Evolutionary conservation across 2,329 filamentous ascomycete genomes (phyloP), one percentile per base, ranked within the genome.

Genomic region (Epichloe typhina): DNA sequence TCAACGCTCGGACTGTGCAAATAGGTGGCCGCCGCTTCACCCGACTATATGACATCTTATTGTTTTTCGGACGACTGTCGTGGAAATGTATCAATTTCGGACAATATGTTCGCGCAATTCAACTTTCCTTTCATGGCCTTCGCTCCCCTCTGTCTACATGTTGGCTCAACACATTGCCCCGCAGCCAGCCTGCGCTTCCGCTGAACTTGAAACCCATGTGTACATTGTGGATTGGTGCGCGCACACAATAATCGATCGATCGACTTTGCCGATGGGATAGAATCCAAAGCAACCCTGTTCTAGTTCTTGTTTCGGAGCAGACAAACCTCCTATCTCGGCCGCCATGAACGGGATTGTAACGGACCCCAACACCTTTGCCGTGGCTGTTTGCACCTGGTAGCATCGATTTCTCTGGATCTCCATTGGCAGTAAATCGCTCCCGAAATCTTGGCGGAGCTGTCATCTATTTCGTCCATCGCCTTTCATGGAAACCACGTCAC

Each of bases 361-460:
- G 40, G 47, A 33, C 43, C 26, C n/a, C 41, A 37, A 41, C 44
- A 47, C 19, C n/a, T 41, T 33, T 33, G 26, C 33, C 5, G 26
- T 46, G 37, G 13, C 35, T 46, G 38, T 15, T 38, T 17, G 19
- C 44, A 47, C 49, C 49, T 50, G 49, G 44, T 13, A 46, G 31
- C 19, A 13, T 19, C 9, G 38, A 50, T 26, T 50, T 50, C 49
- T 50, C 44, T 50, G 21, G 1, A 36, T n/a, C 43, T 37, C 31
- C 37, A 50, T 50, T 50, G 49, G 49, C 43, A 38, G 49, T 50
- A 37, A 50, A 50, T 50, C 6, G 44, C 36, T 23, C 12, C n/a
- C 26, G 36, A 23, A 15, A 46, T 26, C 49, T 50, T 50, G 49
- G 43, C 49, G 39, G 41, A 13, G 12, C 49, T 12, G 13, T 13